Base-by-base conservation (phyloP, 768 basidiomycete species). In the Tylopilus rubrobrunneus region DNA sequence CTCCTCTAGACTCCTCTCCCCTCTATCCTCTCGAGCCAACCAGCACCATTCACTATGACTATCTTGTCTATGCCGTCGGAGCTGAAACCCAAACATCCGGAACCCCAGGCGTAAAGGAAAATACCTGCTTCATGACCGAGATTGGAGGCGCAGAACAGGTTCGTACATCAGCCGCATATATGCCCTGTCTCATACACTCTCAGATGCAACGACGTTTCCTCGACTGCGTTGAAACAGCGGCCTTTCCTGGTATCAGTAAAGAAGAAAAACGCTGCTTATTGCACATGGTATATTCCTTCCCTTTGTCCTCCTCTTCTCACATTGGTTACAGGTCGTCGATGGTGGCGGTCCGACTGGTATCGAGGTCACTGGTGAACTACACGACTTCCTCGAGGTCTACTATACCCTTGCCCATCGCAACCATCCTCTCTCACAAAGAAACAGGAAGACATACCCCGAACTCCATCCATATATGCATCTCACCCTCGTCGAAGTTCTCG, bases 91-190 rank as follows among this genome's bases (percentile, higher is more conserved):
- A 96, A 71, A 95, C 93, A 0, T 96, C 96, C 68, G 90, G 92
- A 53, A 98, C 98, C 63, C 91, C 92, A 33, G 97, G 96, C 61
- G 95, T 98, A 33, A 82, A 86, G 64, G 90, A 98, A 66, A 74
- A 98, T 69, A 89, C 92, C 1, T 96, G 92, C 72, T 98, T 97
- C 79, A 91, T 98, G 86, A 99, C 98, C 77, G 97, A 99, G 70
- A 73, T 97, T n/a, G 75, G 80, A 50, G 97, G 98, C 69, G 97
- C 95, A 27, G 94, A 97, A 74, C 84, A 84, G 74, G 89, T 92
- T 62, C 39, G 73, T 57, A 15, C 41, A 33, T 46, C 2, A 7
- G 39, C 21, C 12, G 14, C 52, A 49, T 25, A 28, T 1, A 29
- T 34, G 2, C 51, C 14, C 19, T 36, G n/a, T 17, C 51, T 60